Base-by-base conservation (phyloP, 2,329 filamentous ascomycete species). In the Aspergillus carbonarius region DNA sequence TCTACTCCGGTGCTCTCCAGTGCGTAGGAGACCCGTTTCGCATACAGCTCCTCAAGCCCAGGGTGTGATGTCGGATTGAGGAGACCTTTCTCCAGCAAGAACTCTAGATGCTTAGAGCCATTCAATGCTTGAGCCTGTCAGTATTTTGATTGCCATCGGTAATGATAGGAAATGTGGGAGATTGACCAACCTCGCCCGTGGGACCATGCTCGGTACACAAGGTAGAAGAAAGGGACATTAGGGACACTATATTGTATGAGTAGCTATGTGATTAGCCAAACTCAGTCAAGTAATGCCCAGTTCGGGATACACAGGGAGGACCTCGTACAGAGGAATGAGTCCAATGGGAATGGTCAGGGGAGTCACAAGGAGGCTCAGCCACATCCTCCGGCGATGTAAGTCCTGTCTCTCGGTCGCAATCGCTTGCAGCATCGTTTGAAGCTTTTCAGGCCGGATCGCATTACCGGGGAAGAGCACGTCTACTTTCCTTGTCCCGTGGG, bases 181-280 rank as follows among this genome's bases (percentile, higher is more conserved):
- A 25, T n/a, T 72, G 64, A 68, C 74, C 60, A 62, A 83, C 81
- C 81, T 76, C 89, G 85, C 86, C 90, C 96, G 76, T 96, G 92
- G 18, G 91, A 96, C 89, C 90, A 98, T 25, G 92, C 79, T 64
- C 95, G 85, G 79, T 96, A 99, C 17, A 85, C 86, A 40, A 98
- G 84, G 75, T 98, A 99, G 81, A 98, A 98, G 81, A 98, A 98
- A 17, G 95, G 95, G 12, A 99, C 81, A 72, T 99, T 97, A 35
- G 93, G 93, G 63, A 97, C 83, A 62, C 91, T 96, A 52, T 12
- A 30, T 54, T 13, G 4, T 7, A 59, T 60, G 35, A 65, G 39
- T 44, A n/a, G 42, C 10, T n/a, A 30, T 20, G 15, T 39, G 10
- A 37, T 67, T 54, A 60, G 56, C 17, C 54, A 49, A 37, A 34